Base-by-base conservation (phyloP, 2,329 filamentous ascomycete species). In the Pseudodiploospora longispora region DNA sequence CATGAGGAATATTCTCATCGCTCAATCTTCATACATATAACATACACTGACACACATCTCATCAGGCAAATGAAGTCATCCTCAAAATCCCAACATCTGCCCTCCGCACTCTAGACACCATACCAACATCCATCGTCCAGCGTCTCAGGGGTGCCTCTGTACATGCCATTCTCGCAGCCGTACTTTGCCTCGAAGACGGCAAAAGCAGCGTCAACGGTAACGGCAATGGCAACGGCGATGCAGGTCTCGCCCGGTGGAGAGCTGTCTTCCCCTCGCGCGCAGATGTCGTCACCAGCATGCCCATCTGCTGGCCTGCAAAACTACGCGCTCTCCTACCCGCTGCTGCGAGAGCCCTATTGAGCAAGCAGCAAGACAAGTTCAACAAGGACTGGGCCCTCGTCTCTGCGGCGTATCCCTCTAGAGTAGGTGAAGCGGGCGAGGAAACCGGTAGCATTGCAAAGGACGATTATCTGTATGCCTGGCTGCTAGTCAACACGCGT, bases 111-210 rank as follows among this genome's bases (percentile, higher is more conserved):
- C 66, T 80, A n/a, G 71, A 79, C 33, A 75, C 74, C 2, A 71
- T 84, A 8, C 75, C 78, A 6, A 65, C 68, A 30, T 48, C 64
- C 2, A 73, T 88, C 43, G 62, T 69, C 42, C 59, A 64, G 9
- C 67, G 65, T 29, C 71, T 84, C 8, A 70, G 74, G 0, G 66
- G 70, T 12, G 70, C 71, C 46, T 73, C 75, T 36, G 74, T 85
- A 27, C 87, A 94, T 54, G 83, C 81, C 29, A 74, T 87, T 34
- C 70, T 93, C 6, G 83, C 87, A n/a, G 74, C 81, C 2, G 78
- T 80, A 47, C 67, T 90, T 6, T 74, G 76, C 29, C 68, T 83
- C 30, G 71, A 80, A 45, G 60, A 62, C 1, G 59, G 68, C 6
- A 19, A 19, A 19, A 19, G 19, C 19, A 19, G 19, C 19, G 19